Conservation (phyloP, 2,329 filamentous ascomycete genomes). For the Phyllachora maydis region DNA sequence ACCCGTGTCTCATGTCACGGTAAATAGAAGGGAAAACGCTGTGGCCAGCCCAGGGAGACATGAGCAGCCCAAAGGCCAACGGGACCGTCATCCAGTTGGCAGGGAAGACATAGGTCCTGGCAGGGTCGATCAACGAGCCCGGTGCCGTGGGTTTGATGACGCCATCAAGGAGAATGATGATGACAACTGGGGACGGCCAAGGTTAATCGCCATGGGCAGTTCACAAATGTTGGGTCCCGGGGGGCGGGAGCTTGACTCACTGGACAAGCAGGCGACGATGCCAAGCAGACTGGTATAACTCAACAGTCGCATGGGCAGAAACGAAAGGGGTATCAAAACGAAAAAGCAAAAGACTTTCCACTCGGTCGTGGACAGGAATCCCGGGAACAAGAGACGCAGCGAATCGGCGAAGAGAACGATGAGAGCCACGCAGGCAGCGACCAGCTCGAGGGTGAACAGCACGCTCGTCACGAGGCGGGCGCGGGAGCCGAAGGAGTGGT, state of each 20-base stretch:
- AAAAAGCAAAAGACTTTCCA: conserved; percentile 79
- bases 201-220: too few species aligned
- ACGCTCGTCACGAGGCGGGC: conserved; percentile 68
- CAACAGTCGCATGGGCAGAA: conserved; percentile 62
- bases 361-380: conserved; percentile 36
- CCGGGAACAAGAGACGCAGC: conserved; percentile 57
- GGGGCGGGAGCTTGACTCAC: conserved; percentile 47
- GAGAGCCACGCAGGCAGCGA: conserved; percentile 76
- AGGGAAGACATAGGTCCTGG: conserved; percentile 63
- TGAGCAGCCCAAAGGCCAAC: conserved; percentile 73
- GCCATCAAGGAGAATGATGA: conserved; percentile 71
- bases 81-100: conserved; percentile 74
- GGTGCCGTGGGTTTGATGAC: conserved; percentile 59
- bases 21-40: conserved; percentile 49
- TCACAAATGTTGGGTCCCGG: too few species aligned
- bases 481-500: conserved; percentile 66
- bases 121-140: conserved; percentile 67
- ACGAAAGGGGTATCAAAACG: conserved; percentile 63
- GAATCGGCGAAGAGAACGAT: conserved; percentile 90
- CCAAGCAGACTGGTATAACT: conserved; percentile 85
- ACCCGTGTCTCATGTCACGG: conserved; percentile 48
- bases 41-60: conserved; percentile 48
- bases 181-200: conserved; percentile 37
- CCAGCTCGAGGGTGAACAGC: conserved; percentile 70
- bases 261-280: conserved; percentile 76